These are phyloP conservation scores for Colletotrichum sp. DNA, from an alignment of 2,329 filamentous ascomycete genomes.

Conservation along the genomic window DNA sequence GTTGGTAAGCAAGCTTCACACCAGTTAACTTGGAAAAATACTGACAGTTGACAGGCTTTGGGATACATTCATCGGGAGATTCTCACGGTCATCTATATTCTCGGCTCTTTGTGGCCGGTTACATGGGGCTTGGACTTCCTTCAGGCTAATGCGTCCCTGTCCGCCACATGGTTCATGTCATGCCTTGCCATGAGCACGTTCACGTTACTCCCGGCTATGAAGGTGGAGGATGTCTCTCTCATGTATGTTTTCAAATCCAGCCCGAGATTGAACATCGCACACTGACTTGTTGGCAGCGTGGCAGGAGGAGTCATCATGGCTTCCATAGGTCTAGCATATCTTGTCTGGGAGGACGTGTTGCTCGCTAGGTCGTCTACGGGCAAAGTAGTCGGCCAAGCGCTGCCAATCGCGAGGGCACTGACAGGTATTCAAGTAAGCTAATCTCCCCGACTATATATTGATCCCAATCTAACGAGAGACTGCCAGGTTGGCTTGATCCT, in stretches of 20 bases:
- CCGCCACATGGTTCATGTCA: conserved; percentile 74
- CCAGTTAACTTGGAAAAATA: not conserved
- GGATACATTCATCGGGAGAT: conserved; percentile 92
- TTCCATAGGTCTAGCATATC: conserved; percentile 75
- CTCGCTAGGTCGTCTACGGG: not conserved
- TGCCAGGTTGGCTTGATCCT: conserved; percentile 74
- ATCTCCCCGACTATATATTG: not conserved
- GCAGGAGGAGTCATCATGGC: conserved; percentile 82
- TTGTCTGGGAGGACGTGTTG: conserved; percentile 73
- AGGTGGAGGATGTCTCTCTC: conserved; percentile 75
- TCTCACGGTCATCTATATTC: conserved; percentile 78
- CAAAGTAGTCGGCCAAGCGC: not conserved
- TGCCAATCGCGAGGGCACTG: conserved; percentile 59
- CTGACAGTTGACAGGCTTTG: conserved; percentile 67
- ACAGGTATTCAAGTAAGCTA: conserved; percentile 68
- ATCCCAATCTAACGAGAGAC: conserved; percentile 10
- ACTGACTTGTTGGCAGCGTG: conserved; percentile 54
- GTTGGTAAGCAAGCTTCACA: conserved; percentile 59
- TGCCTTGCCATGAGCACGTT: conserved; percentile 89
- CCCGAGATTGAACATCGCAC: not conserved
- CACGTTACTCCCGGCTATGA: conserved; percentile 86
- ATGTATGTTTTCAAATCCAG: conserved; percentile 62
- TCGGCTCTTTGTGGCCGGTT: conserved; percentile 80
- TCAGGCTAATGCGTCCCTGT: conserved; percentile 66
- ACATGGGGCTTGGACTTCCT: conserved; percentile 78